Base-by-base conservation (phyloP, 192 early-diverging fungal genomes). In the Phycomyces blakesleeanus region DNA sequence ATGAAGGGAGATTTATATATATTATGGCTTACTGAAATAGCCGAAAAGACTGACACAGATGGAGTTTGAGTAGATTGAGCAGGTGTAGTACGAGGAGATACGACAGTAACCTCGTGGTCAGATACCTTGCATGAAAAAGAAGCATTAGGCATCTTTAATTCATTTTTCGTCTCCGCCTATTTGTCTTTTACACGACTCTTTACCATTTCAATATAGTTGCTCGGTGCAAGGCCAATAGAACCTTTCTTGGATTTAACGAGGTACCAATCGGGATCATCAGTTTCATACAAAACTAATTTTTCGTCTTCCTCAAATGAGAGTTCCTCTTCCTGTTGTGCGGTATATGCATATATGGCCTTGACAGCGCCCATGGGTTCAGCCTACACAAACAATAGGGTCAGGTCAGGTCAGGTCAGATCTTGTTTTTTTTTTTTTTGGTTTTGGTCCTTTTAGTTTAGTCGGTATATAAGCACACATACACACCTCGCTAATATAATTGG, bases 201-300 rank as follows among this genome's bases (percentile, higher is more conserved):
- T 24, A 53, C 66, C 56, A 50, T 71, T 63, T 88, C 89, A 10
- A 98, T 78, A 74, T 98, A 98, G 50, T 88, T 89, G 42, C 85
- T 85, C 47, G 95, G 97, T 27, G 91, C 84, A 64, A 95, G 86
- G 12, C 97, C 97, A 37, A 88, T 86, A 0, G 82, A 61, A 56
- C 88, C 84, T 16, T 52, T 59, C 27, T 84, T 83, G 20, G 77
- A 74, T 60, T 85, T 83, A 16, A 83, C 92, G 63, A 96, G 84
- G 81, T 86, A 95, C 97, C 97, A 99, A 72, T 98, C 94, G 6
- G 86, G 86, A 68, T 96, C 94, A 62, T 85, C 85, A 16, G 85
- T 85, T 52, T 94, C 92, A 61, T 93, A 89, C 9, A 99, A 72
- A 58, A 80, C 66, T 52, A 98, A 68, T 12, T 72, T 63, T 59